Conservation (phyloP, 2,329 filamentous ascomycete genomes). For the Periconia sp. region DNA sequence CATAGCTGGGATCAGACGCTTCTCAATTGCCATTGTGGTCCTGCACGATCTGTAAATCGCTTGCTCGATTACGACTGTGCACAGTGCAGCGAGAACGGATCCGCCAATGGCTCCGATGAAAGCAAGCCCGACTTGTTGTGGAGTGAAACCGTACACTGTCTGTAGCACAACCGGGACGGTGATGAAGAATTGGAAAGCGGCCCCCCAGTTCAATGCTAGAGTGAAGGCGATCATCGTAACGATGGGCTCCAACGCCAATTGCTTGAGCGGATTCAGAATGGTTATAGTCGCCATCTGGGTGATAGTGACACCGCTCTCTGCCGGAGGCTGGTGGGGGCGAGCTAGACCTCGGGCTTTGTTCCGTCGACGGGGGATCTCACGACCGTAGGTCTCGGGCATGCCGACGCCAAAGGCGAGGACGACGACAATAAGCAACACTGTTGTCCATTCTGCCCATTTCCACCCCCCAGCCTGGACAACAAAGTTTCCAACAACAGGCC, state of each 20-base stretch:
- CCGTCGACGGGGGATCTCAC: constrained; percentile 31
- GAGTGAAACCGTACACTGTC: constrained; percentile 35
- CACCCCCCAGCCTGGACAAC: constrained; percentile 45
- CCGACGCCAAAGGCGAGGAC: constrained; percentile 46
- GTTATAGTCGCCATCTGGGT: constrained; percentile 33
- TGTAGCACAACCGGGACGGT: constrained; percentile 35
- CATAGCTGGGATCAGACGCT: constrained; percentile 43
- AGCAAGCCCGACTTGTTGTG: constrained; percentile 36
- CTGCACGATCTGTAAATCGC: constrained; percentile 20
- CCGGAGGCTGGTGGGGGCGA: constrained; percentile 16
- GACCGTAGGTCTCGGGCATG: constrained; percentile 58
- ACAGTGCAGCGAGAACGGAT: constrained; percentile 30
- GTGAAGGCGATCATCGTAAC: constrained; percentile 33
- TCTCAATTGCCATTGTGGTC: constrained; percentile 29
- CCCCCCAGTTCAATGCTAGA: constrained; percentile 34
- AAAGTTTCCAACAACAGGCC: constrained; percentile 50
- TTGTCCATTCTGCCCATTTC: constrained; percentile 47
- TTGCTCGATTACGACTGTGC: constrained; percentile 34
- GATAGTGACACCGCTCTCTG: constrained; percentile 28
- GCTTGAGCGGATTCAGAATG: constrained; percentile 37
- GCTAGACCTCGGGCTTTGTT: constrained; percentile 11
- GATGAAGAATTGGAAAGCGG: constrained; percentile 40
- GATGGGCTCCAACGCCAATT: constrained; percentile 45
- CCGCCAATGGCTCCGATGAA: constrained; percentile 43
- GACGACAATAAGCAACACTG: constrained; percentile 44